phyloP scores from a whole-genome alignment of 2,329 filamentous ascomycete genomes.

The Metarhizium sp. region DNA sequence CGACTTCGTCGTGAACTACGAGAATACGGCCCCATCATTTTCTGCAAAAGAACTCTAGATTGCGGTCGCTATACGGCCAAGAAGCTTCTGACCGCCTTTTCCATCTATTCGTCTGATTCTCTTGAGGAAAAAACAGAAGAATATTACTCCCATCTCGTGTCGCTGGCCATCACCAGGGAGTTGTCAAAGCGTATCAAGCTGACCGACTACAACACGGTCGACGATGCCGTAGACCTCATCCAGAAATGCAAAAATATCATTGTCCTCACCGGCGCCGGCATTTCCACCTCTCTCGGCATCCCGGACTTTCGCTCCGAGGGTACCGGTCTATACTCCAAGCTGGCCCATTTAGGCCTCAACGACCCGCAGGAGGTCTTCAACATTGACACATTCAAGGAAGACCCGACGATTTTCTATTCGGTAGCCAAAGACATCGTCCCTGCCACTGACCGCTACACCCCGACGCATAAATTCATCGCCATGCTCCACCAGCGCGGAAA shows the following conservation, averaged over 20 bases:
- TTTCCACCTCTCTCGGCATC: slow-evolving; percentile 92
- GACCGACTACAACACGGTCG: slow-evolving; percentile 69
- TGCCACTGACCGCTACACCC: slow-evolving; percentile 68
- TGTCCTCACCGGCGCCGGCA: slow-evolving; percentile 89
- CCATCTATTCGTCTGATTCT: slow-evolving; percentile 62
- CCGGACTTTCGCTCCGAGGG: slow-evolving; percentile 94
- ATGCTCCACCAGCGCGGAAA: slow-evolving; percentile 82
- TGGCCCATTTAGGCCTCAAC: slow-evolving; percentile 65
- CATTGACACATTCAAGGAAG: slow-evolving; percentile 74
- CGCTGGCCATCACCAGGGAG: slow-evolving; percentile 70
- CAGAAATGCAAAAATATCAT: slow-evolving; percentile 72
- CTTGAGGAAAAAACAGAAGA: slow-evolving; percentile 61
- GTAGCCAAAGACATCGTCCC: slow-evolving; percentile 88
- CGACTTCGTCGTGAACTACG: slow-evolving; percentile 63
- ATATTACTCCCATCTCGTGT: slow-evolving; percentile 65
- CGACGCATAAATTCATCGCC: slow-evolving; percentile 89
- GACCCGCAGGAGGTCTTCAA: slow-evolving; percentile 96
- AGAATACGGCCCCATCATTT: slow-evolving; percentile 66
- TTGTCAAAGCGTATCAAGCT: slow-evolving; percentile 76
- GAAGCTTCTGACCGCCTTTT: slow-evolving; percentile 81
- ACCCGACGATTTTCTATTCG: slow-evolving; percentile 84
- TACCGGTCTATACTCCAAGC: slow-evolving; percentile 80
- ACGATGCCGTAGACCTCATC: slow-evolving; percentile 76
- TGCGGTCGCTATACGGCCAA: slow-evolving; percentile 63
- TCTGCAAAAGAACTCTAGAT: slow-evolving; percentile 64